Conservation (phyloP, 768 basidiomycete genomes). For the Lactifluus pinguis region DNA sequence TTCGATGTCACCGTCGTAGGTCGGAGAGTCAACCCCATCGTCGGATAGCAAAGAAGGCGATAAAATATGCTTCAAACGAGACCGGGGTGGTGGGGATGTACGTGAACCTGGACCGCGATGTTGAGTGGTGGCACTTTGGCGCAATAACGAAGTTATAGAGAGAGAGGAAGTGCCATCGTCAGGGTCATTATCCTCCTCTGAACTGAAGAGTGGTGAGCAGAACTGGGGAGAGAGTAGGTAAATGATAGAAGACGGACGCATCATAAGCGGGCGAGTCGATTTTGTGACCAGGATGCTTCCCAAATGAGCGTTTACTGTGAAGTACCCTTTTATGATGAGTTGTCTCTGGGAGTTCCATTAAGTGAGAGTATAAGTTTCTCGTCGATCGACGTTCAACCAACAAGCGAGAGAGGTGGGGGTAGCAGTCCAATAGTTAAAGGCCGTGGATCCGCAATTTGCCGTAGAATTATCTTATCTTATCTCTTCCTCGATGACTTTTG, state of each 20-base stretch:
- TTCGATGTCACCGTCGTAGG: conserved; percentile 87
- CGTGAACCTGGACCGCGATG: conserved; percentile 18
- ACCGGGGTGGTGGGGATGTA: conserved; percentile 18
- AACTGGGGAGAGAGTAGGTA: conserved; percentile 18
- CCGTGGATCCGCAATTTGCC: conserved; percentile 8
- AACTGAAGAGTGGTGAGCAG: conserved; percentile 37
- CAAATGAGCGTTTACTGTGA: conserved; percentile 55
- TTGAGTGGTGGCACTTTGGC: conserved; percentile 19
- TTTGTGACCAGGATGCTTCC: conserved; percentile 46
- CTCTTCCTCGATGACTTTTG: neutral
- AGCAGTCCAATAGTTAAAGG: neutral
- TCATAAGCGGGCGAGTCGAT: conserved; percentile 72
- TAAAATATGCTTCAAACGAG: conserved; percentile 33
- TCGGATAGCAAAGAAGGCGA: conserved; percentile 39
- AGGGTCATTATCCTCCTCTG: conserved; percentile 84
- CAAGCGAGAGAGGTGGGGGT: neutral
- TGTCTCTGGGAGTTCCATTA: conserved; percentile 15
- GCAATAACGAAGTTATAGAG: conserved; percentile 32
- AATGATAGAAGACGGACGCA: conserved; percentile 32
- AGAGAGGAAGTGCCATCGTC: conserved; percentile 58
- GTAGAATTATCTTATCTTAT: conserved; percentile 10
- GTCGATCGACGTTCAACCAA: neutral
- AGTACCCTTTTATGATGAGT: conserved; percentile 21
- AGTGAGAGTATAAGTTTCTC: neutral
- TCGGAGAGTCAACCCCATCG: conserved; percentile 75